Evolutionary conservation across 2,329 filamentous ascomycete species (phyloP).

Genomic region (Blastomyces gilchristii): DNA sequence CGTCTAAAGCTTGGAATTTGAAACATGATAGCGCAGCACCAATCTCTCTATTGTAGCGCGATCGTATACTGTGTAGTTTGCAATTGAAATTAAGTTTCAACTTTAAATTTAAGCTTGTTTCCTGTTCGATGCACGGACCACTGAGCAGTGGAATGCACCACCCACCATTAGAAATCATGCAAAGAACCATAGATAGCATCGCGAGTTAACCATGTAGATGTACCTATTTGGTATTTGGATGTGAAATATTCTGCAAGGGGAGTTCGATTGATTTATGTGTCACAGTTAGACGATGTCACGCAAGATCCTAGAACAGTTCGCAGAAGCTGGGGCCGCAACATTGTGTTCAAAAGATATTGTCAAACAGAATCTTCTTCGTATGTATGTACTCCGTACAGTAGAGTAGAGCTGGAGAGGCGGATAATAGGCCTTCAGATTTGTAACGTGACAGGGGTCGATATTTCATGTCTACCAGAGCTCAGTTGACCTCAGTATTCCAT

Average conservation of each 20-base stretch:
- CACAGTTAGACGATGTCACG: background rate
- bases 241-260: background rate
- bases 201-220: background rate
- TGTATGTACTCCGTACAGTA: too few relatives aligned
- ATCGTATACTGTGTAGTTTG: too few relatives aligned
- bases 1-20: background rate
- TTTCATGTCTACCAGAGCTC: background rate
- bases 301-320: background rate
- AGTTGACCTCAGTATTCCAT: background rate
- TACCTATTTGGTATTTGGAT: background rate
- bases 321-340: background rate
- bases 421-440: background rate
- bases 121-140: background rate
- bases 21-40: background rate
- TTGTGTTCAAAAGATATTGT: background rate
- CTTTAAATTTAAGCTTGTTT: constrained; percentile 2
- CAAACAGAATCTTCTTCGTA: background rate
- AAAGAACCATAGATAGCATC: background rate
- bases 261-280: background rate
- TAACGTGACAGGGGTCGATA: background rate
- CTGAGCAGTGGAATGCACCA: background rate
- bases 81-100: background rate
- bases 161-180: background rate
- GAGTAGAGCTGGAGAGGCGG: background rate
- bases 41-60: background rate